Evolutionary conservation across 1,284 basidiomycete genomes (phyloP).

Genomic region (Agaricales sp.): DNA sequence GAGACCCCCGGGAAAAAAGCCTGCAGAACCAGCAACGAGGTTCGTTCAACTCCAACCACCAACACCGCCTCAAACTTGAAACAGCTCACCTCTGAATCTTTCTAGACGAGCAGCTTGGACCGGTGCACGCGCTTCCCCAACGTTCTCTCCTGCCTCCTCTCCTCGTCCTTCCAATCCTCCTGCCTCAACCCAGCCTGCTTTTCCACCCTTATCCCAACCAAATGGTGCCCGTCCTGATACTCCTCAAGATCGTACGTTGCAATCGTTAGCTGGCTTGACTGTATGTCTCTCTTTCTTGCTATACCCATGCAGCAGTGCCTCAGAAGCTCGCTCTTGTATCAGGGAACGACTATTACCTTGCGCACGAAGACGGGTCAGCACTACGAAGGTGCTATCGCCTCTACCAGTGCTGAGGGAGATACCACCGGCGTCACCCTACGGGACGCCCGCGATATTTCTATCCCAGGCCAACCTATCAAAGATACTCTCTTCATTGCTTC

Average conservation of each 20-base stretch:
- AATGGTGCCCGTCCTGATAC: conserved; percentile 11
- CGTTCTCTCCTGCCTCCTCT: background rate
- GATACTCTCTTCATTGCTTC: conserved; percentile 59
- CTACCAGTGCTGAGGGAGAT: conserved; percentile 56
- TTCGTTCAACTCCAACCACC: background rate
- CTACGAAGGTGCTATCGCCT: conserved; percentile 59
- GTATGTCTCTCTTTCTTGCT: background rate
- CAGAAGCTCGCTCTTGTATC: conserved; percentile 1
- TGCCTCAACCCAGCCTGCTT: background rate
- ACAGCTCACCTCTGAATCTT: too few relatives aligned
- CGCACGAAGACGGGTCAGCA: conserved; percentile 56
- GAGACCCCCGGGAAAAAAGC: background rate
- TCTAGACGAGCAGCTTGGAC: conserved; percentile 1
- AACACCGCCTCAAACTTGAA: too few relatives aligned
- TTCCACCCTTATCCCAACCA: background rate
- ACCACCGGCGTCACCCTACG: conserved; percentile 61
- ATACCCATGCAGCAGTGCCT: background rate
- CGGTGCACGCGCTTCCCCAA: background rate
- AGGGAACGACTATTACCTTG: conserved; percentile 70
- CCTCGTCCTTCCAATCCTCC: background rate
- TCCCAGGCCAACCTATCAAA: conserved; percentile 53
- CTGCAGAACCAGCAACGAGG: background rate
- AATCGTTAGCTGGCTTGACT: background rate
- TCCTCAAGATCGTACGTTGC: conserved; percentile 2
- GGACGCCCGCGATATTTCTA: conserved; percentile 60